Conservation (phyloP, 305 asterid genomes). For the Solanum hybrid region DNA sequence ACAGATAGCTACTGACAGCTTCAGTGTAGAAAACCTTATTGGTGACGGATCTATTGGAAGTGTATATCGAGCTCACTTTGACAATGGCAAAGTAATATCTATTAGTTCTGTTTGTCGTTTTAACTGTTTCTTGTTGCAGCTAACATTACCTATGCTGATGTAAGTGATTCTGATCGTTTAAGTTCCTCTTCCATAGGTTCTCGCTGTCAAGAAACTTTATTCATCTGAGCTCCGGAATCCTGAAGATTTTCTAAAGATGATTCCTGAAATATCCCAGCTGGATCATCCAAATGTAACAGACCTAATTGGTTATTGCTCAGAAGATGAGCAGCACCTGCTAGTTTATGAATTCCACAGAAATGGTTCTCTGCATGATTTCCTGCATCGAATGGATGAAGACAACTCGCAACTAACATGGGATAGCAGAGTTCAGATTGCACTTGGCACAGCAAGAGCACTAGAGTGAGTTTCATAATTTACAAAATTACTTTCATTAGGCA, state of each 20-base stretch:
- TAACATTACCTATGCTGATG: not conserved
- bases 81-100: conserved; percentile 61
- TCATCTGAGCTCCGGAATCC: conserved; percentile 48
- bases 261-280: conserved; percentile 58
- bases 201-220: conserved; percentile 80
- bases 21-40: conserved; percentile 61
- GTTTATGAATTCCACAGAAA: conserved; percentile 71
- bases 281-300: conserved; percentile 81
- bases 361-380: conserved; percentile 66
- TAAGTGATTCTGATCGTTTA: not conserved
- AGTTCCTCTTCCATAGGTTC: conserved; percentile 34
- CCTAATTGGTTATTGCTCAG: conserved; percentile 85
- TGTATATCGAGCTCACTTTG: conserved; percentile 74
- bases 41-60: conserved; percentile 92
- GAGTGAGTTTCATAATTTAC: conserved; percentile 44
- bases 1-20: conserved; percentile 90
- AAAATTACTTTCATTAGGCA: not conserved
- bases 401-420: conserved; percentile 74
- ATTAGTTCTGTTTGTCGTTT: not conserved
- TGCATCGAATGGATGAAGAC: conserved; percentile 65
- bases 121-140: not conserved
- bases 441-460: conserved; percentile 91
- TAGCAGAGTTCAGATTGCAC: conserved; percentile 78
- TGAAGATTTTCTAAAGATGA: conserved; percentile 60
- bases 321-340: conserved; percentile 73